Base-by-base conservation (phyloP, 176 grass and related monocot species). In the Bromus sterilis region DNA sequence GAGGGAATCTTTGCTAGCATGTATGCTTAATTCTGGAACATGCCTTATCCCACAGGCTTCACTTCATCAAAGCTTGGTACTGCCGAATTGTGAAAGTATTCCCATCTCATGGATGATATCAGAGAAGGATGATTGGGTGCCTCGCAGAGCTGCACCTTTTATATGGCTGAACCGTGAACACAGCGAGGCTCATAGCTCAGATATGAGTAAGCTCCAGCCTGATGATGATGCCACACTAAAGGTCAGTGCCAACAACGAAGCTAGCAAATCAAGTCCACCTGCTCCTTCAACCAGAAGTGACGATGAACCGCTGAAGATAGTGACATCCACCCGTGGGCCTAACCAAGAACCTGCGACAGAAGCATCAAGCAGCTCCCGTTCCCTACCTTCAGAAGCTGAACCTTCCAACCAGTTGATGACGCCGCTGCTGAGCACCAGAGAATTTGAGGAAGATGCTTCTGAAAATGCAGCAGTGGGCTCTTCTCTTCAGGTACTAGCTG, bases 91-190 rank as follows among this genome's bases (percentile, higher is more conserved):
- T 74, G 94, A 97, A 74, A 93, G 80, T 71, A 70, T 93, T 58
- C 62, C 78, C 21, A 85, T 97, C 9, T 85, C 94, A 20, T 90
- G 94, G 83, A 93, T 97, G 94, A 41, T 93, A 77, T 80, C 88
- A 53, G 91, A 93, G n/a, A 93, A 66, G 43, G 94, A 93, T 79
- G 94, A 97, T 56, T 97, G 94, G 94, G 88, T 88, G 46, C 91
- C 94, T 82, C 73, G 83, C 48, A 89, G 80, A 76, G 74, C 25
- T 62, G 94, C 94, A 57, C 94, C 94, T 66, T 97, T 93, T 61
- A 80, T 93, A 62, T 91, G 90, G 90, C 84, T 89, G 18, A 90
- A 89, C 58, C 85, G 78, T 44, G 90, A 93, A 80, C 66, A 33
- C 51, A 21, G 60, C 21, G 87, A 91, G 44, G 64, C 3, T 13